Conservation (phyloP, 345 rosid species). For the Arabis alpina region DNA sequence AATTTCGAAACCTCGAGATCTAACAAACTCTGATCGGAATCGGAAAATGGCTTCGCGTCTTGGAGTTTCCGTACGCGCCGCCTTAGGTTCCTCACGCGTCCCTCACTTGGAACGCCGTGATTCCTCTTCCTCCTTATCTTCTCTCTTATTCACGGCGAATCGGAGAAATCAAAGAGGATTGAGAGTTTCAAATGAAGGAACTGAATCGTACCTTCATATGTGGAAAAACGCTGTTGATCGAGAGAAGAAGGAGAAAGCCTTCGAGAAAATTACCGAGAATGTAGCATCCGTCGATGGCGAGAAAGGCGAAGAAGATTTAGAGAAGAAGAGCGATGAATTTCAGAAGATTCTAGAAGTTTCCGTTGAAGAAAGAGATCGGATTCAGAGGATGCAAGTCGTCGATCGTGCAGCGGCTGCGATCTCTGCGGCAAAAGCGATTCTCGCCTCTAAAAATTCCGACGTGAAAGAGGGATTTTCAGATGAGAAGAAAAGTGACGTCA, state of each 20-base stretch:
- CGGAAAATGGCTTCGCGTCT: conserved; percentile 52
- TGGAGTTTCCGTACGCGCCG: conserved; percentile 46
- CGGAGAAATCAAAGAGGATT: conserved; percentile 28
- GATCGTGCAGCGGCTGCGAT: conserved; percentile 89
- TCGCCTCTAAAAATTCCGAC: conserved; percentile 47
- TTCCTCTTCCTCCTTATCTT: background rate
- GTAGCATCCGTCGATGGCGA: conserved; percentile 20
- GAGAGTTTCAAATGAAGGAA: conserved; percentile 50
- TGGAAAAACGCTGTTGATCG: conserved; percentile 84
- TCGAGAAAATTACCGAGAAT: conserved; percentile 54
- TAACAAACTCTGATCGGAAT: background rate
- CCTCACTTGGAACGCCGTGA: conserved; percentile 17
- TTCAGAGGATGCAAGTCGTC: conserved; percentile 79
- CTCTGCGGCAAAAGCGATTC: conserved; percentile 70
- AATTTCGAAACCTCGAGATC: conserved; percentile 1
- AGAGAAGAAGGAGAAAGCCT: conserved; percentile 66
- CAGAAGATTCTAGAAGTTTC: conserved; percentile 69
- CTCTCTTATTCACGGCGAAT: conserved; percentile 2
- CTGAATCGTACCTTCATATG: conserved; percentile 74
- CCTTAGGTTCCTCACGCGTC: conserved; percentile 36
- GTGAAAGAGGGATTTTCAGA: conserved; percentile 23
- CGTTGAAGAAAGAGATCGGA: conserved; percentile 75
- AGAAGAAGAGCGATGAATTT: conserved; percentile 79
- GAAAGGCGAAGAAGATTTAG: conserved; percentile 44
- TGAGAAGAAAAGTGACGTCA: background rate